Percentiles rank a stretch among this genome's conserved stretches.
Conservation (phyloP, 1,284 basidiomycete species). For the Ceratobasidium sp. region DNA sequence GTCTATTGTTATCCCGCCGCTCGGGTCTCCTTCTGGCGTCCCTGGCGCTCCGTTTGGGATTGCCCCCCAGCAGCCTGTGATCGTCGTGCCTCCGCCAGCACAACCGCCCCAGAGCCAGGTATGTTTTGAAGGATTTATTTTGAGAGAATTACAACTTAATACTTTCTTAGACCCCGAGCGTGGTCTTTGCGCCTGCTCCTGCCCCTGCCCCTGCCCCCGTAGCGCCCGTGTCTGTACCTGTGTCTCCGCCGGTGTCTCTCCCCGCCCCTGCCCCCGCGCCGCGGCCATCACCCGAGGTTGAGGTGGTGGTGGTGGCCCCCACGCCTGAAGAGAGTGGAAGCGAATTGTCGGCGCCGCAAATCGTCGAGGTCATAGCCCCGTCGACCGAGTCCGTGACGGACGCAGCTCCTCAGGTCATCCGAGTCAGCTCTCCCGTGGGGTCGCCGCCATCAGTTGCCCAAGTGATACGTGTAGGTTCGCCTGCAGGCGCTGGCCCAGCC, state of each 20-base stretch:
- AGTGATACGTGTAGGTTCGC: conserved; percentile 20
- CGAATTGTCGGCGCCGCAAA: not conserved
- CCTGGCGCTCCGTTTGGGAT: conserved; percentile 2
- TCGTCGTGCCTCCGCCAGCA: not conserved
- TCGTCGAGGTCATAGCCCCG: conserved; percentile 11
- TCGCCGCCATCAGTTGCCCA: conserved; percentile 10
- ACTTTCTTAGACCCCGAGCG: not conserved
- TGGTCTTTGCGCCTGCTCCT: not conserved
- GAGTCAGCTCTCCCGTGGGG: conserved; percentile 17
- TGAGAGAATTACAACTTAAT: no score
- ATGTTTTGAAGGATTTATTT: not conserved
- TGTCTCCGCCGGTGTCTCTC: not conserved
- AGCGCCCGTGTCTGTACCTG: not conserved
- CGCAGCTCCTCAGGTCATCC: conserved; percentile 32
- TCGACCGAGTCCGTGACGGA: conserved; percentile 16
- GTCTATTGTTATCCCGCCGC: conserved; percentile 2
- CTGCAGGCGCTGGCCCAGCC: no score
- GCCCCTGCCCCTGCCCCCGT: not conserved
- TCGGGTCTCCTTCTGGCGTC: conserved; percentile 14
- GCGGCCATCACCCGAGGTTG: no score
- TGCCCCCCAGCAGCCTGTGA: not conserved
- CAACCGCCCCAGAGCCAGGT: not conserved
- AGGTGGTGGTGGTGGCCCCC: not conserved
- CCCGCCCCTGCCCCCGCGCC: not conserved
- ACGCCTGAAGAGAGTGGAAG: not conserved